Evolutionary conservation across 2,329 filamentous ascomycete species (phyloP), one percentile per base, ranked within the genome.

Genomic region (Albifimbria verrucaria): DNA sequence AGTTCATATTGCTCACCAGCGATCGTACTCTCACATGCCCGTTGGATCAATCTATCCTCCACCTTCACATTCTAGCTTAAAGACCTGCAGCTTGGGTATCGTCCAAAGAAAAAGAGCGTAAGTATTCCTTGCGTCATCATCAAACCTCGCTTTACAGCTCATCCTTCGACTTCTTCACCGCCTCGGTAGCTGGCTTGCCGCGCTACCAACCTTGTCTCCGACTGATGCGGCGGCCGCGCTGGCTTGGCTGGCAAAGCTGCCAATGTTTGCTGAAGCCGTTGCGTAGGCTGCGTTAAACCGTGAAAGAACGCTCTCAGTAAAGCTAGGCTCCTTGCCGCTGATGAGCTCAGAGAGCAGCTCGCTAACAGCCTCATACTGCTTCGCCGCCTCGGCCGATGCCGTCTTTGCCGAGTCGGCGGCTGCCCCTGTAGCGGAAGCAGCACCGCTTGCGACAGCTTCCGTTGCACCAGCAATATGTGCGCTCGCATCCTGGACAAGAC

Each of bases 281-380:
- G 84, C 82, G 63, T 93, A 94, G 1, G 85, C 88, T 3, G 81
- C 86, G 52, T 83, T 82, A 12, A 96, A 78, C 49, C 88, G 82
- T 50, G 77, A 83, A 70, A 91, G 84, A 3, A 93, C 87, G 54
- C 88, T 92, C 64, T 95, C 89, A 0, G 87, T 92, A 62, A 91
- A 95, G 15, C 86, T 84, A 1, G 89, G 86, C 65, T 95, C 90
- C 67, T 87, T 90, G 50, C 89, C 91, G 41, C 80, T 72, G 15
- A 96, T 77, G 1, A 95, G 76, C 68, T 95, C 90, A 2, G 87
- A 88, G 15, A 96, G 79, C 2, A 94, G 79, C 12, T 81, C 82
- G 65, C 86, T 85, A 5, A 95, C 80, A 23, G 83, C 83, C 5
- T 81, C 80, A 59, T 90, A 92, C 61, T 90, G 87, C 47, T 80